Conservation (phyloP, 2,329 filamentous ascomycete species). For the Nakataea oryzae region DNA sequence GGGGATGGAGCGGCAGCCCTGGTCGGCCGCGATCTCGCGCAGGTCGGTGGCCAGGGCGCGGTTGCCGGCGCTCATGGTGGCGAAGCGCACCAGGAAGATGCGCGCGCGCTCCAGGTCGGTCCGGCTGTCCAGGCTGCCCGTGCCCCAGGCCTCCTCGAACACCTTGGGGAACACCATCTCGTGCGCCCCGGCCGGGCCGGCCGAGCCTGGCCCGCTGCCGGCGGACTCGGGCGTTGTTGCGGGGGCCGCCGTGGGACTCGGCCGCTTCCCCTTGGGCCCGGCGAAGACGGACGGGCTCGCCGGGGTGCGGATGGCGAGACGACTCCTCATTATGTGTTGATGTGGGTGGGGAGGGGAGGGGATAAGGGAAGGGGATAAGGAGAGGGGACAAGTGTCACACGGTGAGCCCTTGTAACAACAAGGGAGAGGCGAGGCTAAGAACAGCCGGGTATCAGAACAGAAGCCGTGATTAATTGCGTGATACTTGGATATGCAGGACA, state of each 20-base stretch:
- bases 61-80: slow-evolving; percentile 15
- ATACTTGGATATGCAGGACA: too few species aligned
- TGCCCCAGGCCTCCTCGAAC: slow-evolving; percentile 21
- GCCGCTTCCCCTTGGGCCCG: not conserved
- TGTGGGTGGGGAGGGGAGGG: not conserved
- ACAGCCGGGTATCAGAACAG: not conserved
- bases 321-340: not conserved
- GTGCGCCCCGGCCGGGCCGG: slow-evolving; percentile 1
- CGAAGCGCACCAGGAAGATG: slow-evolving; percentile 19
- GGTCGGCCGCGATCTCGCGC: slow-evolving; percentile 17
- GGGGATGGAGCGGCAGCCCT: slow-evolving; percentile 11
- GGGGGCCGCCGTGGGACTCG: not conserved
- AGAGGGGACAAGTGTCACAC: too few species aligned
- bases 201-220: not conserved
- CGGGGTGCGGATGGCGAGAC: not conserved
- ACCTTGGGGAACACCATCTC: slow-evolving; percentile 19
- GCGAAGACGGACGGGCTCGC: not conserved
- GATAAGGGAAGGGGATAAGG: too few species aligned
- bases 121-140: slow-evolving; percentile 8
- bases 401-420: too few species aligned
- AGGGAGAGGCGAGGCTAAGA: too few species aligned
- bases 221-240: not conserved
- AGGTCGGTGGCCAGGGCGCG: slow-evolving; percentile 12
- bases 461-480: too few species aligned
- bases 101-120: slow-evolving; percentile 19